Percentiles rank a stretch among this genome's conserved stretches.
These are phyloP conservation scores for Penicillium fuscoglaucum DNA, from an alignment of 2,329 filamentous ascomycete species.

Conservation along the genomic window DNA sequence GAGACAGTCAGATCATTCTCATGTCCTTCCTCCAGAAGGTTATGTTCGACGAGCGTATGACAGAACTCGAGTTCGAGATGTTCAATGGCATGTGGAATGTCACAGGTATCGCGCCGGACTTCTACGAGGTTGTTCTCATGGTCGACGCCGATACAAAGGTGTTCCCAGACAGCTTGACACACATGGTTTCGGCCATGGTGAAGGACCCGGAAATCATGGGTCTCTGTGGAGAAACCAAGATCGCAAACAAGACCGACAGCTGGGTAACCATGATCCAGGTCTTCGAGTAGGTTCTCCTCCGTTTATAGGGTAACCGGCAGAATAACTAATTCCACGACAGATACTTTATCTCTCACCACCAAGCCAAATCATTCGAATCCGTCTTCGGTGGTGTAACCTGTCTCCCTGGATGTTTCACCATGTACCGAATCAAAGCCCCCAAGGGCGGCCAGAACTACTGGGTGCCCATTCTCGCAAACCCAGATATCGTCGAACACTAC, in stretches of 20 bases:
- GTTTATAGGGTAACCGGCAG: background rate
- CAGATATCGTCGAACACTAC: conserved; percentile 98
- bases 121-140: conserved; percentile 97
- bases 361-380: conserved; percentile 95
- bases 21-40: conserved; percentile 99
- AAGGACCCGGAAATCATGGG: conserved; percentile 99
- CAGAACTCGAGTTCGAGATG: conserved; percentile 98
- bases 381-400: conserved; percentile 99
- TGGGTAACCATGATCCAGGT: conserved; percentile 99
- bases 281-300: conserved; percentile 65
- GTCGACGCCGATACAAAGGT: conserved; percentile 99
- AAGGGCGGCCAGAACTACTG: conserved; percentile 99
- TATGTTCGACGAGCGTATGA: conserved; percentile 99
- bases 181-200: conserved; percentile 99
- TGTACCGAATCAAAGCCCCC: conserved; percentile 99
- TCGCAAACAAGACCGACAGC: conserved; percentile 91
- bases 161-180: conserved; percentile 95
- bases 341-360: conserved; percentile 98
- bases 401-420: conserved; percentile 98
- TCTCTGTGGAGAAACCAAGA: conserved; percentile 97
- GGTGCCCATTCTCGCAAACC: conserved; percentile 97
- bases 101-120: conserved; percentile 96
- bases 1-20: conserved; percentile 97
- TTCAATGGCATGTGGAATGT: conserved; percentile 99
- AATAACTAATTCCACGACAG: conserved; percentile 28